Base-by-base conservation (phyloP, 1,284 basidiomycete species). In the Fomitopsis schrenkii region DNA sequence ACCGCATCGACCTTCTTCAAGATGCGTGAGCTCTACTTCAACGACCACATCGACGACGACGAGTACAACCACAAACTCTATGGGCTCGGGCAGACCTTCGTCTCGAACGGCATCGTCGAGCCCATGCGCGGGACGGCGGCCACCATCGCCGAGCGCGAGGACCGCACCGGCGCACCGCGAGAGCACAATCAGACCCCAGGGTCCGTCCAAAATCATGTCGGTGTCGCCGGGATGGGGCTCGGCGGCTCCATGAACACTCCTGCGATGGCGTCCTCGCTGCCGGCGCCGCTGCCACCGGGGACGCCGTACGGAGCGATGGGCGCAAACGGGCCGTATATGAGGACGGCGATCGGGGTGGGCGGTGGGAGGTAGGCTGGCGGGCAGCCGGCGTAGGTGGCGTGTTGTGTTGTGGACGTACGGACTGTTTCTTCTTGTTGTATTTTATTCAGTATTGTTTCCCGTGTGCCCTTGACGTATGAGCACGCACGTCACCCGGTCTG, bases 1-100 rank as follows among this genome's bases (percentile, higher is more conserved):
- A 98, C 96, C 14, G 90, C 95, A 1, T 87, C 88, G 6, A 94
- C 94, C 0, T 98, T 98, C 78, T 98, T 98, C 90, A 93, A 95
- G 75, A 94, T 98, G 85, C 88, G 93, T 38, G 87, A 94, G 68
- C 78, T 91, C 46, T 98, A 95, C 79, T 98, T 98, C 78, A 85
- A 91, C 64, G 91, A 94, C 71, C 79, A 84, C 42, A 85, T 98
- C 60, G 93, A 97, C 71, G 90, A 94, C 63, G 76, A 70, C 1
- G 88, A 91, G 69, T 91, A 87, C 72, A 89, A 86, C 62, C 88
- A 88, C 61, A 90, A 90, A 70, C 79, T 92, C 3, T 91, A 89
- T 69, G 90, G 90, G 1, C 83, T 92, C 54, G 90, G 90, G 8
- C 86, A 88, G 72, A 90, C 90, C 10, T 90, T 90, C 74, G 76